Conservation (phyloP, 2,329 filamentous ascomycete species). For the Fusarium sp. region DNA sequence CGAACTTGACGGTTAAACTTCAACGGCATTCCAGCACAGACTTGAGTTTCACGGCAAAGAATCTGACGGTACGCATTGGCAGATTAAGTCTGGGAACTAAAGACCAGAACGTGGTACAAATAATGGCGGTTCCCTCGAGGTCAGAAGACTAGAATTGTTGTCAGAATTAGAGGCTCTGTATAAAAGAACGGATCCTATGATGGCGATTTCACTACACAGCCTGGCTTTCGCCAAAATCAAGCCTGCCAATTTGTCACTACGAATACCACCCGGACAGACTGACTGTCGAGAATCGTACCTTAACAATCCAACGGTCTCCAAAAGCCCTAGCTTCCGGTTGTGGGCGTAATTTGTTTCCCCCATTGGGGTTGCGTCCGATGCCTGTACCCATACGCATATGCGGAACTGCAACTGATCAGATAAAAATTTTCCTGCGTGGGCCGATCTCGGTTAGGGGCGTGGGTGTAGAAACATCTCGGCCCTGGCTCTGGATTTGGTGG, state of each 20-base stretch:
- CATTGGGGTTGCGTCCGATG: background rate
- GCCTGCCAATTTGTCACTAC: background rate
- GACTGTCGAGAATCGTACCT: background rate
- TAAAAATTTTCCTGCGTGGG: constrained; percentile 40
- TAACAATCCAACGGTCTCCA: background rate
- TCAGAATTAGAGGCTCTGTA: background rate
- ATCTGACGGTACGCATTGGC: background rate
- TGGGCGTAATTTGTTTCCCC: background rate
- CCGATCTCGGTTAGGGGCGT: constrained; percentile 42
- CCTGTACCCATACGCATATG: constrained; percentile 4
- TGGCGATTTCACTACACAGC: background rate
- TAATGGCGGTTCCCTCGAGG: too few relatives aligned
- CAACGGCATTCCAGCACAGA: too few relatives aligned
- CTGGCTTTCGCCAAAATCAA: background rate
- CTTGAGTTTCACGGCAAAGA: too few relatives aligned
- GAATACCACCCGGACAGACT: background rate
- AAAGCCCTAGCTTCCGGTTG: background rate
- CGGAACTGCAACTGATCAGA: constrained; percentile 39
- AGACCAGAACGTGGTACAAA: background rate
- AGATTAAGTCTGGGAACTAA: background rate
- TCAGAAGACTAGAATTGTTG: background rate
- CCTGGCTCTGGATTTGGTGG: constrained; percentile 10
- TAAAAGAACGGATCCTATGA: background rate
- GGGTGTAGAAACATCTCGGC: constrained; percentile 7
- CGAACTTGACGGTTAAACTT: background rate